Conservation (phyloP, 257 asterid species). For the Primulina huaijiensis region DNA sequence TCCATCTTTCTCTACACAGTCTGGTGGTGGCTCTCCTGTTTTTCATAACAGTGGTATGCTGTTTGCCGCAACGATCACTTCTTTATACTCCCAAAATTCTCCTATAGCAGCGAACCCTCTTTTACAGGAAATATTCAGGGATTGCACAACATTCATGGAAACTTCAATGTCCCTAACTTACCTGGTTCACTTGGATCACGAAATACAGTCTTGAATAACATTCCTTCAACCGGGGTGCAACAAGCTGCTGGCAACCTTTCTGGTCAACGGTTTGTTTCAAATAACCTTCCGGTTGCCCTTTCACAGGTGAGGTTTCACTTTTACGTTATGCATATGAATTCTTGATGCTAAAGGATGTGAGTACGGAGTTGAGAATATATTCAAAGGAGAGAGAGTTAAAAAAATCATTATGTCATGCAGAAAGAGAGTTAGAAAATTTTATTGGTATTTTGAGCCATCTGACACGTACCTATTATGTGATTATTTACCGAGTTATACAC, state of each 20-base stretch:
- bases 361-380: conserved; percentile 2
- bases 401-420: neutral
- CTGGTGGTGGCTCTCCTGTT: conserved; percentile 92
- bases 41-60: conserved; percentile 78
- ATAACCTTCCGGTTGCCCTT: conserved; percentile 74
- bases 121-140: conserved; percentile 84
- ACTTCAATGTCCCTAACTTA: conserved; percentile 79
- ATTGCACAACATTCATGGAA: conserved; percentile 84
- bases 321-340: conserved; percentile 19
- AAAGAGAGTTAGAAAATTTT: conserved; percentile 5
- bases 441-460: conserved; percentile 19
- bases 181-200: conserved; percentile 91
- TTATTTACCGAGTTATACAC: conserved; percentile 12
- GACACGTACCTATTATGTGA: neutral
- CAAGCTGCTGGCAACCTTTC: conserved; percentile 78
- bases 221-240: conserved; percentile 86
- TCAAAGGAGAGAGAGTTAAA: neutral
- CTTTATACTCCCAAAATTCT: conserved; percentile 17
- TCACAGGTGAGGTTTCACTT: conserved; percentile 64
- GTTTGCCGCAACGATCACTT: conserved; percentile 25
- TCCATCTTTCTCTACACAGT: conserved; percentile 84
- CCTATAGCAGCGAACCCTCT: conserved; percentile 24
- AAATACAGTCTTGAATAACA: conserved; percentile 66
- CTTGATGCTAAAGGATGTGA: conserved; percentile 10
- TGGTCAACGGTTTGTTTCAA: conserved; percentile 85